Conservation (phyloP, 768 basidiomycete species). For the Lenzites betulinus region DNA sequence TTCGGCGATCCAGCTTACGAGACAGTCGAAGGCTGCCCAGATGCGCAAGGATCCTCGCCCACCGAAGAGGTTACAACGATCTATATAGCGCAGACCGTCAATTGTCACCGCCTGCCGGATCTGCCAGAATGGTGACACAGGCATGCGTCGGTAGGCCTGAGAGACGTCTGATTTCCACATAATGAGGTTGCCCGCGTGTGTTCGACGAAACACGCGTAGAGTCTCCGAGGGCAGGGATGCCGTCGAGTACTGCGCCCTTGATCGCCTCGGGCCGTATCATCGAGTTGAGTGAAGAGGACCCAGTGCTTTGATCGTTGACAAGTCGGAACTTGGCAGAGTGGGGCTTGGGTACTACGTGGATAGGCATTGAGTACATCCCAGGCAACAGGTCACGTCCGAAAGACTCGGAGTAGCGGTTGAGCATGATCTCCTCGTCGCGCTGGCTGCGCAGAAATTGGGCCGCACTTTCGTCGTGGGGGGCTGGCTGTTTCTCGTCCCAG, state of each 20-base stretch:
- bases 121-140: conserved; percentile 32
- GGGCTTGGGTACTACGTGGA: conserved; percentile 41
- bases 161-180: conserved; percentile 30
- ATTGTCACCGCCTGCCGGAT: conserved; percentile 38
- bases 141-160: conserved; percentile 29
- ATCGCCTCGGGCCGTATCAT: no score
- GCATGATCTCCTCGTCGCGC: conserved; percentile 19
- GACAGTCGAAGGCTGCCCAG: conserved; percentile 32
- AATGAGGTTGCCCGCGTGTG: background rate
- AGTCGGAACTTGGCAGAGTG: conserved; percentile 38
- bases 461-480: background rate
- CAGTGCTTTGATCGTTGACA: conserved; percentile 42
- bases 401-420: conserved; percentile 24
- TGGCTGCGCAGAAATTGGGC: conserved; percentile 1
- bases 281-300: conserved; percentile 21
- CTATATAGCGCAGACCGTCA: conserved; percentile 31
- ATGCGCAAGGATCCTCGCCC: conserved; percentile 29
- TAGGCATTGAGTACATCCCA: no score
- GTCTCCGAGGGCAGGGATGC: no score
- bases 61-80: conserved; percentile 39
- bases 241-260: no score
- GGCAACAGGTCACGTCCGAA: conserved; percentile 41
- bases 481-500: background rate
- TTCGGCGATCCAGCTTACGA: conserved; percentile 42
- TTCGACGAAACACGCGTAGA: background rate